phyloP scores from a whole-genome alignment of 352 stramenopile genomes.

The Phytopythium montanum region DNA sequence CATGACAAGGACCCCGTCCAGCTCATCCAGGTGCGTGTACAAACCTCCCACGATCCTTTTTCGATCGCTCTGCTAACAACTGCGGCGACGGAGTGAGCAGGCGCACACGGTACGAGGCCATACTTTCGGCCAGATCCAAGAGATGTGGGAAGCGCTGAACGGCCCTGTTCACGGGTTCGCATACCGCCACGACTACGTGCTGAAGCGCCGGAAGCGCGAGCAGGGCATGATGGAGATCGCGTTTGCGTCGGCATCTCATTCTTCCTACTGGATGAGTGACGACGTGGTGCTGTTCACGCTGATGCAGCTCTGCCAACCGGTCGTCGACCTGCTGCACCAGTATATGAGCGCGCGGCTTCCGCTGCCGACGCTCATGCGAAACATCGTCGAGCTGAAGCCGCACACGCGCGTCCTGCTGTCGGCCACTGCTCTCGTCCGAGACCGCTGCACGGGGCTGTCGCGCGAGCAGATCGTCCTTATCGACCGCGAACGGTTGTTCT shows the following conservation, averaged over 20 bases:
- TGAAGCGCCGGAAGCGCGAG: conserved; percentile 71
- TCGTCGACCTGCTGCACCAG: conserved; percentile 74
- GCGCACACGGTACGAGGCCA: conserved; percentile 59
- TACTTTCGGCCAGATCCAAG: conserved; percentile 74
- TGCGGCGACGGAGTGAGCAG: conserved; percentile 14
- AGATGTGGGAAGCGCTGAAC: conserved; percentile 66
- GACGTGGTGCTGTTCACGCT: conserved; percentile 85
- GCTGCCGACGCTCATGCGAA: conserved; percentile 69
- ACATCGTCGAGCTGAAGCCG: conserved; percentile 76
- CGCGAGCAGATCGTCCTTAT: conserved; percentile 75
- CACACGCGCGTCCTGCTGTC: conserved; percentile 62
- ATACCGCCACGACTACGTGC: conserved; percentile 78
- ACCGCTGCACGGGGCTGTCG: conserved; percentile 73
- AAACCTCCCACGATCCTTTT: not conserved
- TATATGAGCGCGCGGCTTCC: conserved; percentile 77
- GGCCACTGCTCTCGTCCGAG: conserved; percentile 70
- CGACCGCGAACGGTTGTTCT: conserved; percentile 63
- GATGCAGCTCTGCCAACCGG: conserved; percentile 82
- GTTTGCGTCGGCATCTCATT: conserved; percentile 79
- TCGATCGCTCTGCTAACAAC: not conserved
- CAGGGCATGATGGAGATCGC: conserved; percentile 87
- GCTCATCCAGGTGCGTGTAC: conserved; percentile 51
- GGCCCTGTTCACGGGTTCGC: conserved; percentile 69
- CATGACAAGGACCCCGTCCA: conserved; percentile 82
- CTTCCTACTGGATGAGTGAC: conserved; percentile 88